Percentiles rank a stretch among this genome's conserved stretches.
Conservation (phyloP, 2,329 filamentous ascomycete species). For the Beauveria asiatica region DNA sequence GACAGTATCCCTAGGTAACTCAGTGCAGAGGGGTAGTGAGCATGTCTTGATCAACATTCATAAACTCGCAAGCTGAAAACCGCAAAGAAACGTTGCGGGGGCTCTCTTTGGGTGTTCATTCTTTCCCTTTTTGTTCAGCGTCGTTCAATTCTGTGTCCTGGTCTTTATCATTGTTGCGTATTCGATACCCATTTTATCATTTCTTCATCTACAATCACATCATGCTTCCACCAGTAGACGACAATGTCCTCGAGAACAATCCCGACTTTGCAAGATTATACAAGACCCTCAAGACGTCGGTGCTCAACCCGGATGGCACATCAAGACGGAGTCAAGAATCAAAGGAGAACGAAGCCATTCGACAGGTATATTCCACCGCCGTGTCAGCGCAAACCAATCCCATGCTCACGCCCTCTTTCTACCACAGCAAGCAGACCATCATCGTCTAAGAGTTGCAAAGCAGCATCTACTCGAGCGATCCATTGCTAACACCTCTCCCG, state of each 20-base stretch:
- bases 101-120: neutral
- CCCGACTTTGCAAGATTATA: constrained; percentile 54
- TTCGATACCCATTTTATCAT: neutral
- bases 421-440: constrained; percentile 39
- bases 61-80: neutral
- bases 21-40: neutral
- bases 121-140: neutral
- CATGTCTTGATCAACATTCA: neutral
- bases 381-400: neutral
- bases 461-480: constrained; percentile 43
- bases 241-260: constrained; percentile 44
- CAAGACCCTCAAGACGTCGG: constrained; percentile 37
- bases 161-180: neutral
- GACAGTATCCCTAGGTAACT: too few relatives aligned
- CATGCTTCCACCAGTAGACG: constrained; percentile 53
- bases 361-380: constrained; percentile 32
- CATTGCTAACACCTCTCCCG: constrained; percentile 36
- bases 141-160: neutral
- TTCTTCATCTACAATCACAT: neutral
- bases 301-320: constrained; percentile 51
- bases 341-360: constrained; percentile 40
- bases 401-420: neutral
- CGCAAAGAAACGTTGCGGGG: neutral
- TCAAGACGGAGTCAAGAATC: constrained; percentile 42
- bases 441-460: constrained; percentile 40